phyloP scores from a whole-genome alignment of 2,329 filamentous ascomycete species.

The Aureobasidium sp. region DNA sequence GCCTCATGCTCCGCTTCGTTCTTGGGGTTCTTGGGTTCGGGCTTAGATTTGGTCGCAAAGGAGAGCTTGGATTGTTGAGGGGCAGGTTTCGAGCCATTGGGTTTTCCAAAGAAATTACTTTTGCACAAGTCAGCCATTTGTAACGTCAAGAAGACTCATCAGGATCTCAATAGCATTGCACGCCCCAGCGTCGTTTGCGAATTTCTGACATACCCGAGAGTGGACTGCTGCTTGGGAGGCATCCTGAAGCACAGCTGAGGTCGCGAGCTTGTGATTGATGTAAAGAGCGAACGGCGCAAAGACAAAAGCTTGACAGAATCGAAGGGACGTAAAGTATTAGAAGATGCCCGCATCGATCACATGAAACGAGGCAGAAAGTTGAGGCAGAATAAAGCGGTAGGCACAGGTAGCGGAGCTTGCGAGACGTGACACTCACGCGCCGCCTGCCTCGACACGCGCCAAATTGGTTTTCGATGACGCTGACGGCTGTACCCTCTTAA shows the following conservation, averaged over 20 bases:
- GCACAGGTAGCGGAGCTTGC: neutral
- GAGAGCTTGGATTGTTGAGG: slow-evolving; percentile 72
- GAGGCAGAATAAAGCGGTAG: neutral
- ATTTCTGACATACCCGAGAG: slow-evolving; percentile 77
- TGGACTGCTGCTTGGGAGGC: slow-evolving; percentile 68
- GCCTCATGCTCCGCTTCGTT: slow-evolving; percentile 17
- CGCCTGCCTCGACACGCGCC: neutral
- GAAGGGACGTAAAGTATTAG: neutral
- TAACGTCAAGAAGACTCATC: neutral
- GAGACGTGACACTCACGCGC: neutral
- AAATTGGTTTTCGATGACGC: slow-evolving; percentile 12
- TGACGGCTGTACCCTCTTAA: neutral
- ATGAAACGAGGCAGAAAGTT: neutral
- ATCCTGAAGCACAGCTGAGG: slow-evolving; percentile 26
- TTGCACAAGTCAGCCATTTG: slow-evolving; percentile 16
- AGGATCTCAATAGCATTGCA: slow-evolving; percentile 24
- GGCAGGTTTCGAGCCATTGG: slow-evolving; percentile 51
- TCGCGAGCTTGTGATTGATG: neutral
- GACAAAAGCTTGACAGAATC: neutral
- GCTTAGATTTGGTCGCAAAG: slow-evolving; percentile 48
- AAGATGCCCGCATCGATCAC: neutral
- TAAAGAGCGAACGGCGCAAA: neutral
- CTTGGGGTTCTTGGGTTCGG: slow-evolving; percentile 17
- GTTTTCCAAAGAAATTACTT: slow-evolving; percentile 79
- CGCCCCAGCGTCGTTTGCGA: slow-evolving; percentile 70